Evolutionary conservation across 106 monocot species (phyloP).

Genomic region (Dendrobium nobile): DNA sequence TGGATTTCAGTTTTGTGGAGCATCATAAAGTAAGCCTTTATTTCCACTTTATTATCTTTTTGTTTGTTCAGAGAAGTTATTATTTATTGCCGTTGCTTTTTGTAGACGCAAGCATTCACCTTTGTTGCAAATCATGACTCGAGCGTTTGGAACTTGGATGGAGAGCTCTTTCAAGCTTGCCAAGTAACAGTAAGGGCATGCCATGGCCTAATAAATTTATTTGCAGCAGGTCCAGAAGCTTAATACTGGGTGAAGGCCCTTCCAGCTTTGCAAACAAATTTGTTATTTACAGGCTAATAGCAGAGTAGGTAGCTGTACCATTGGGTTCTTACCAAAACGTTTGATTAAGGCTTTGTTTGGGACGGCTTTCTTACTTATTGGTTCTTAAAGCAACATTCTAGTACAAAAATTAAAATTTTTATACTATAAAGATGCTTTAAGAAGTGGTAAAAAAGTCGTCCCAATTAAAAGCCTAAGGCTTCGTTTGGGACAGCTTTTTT

Average conservation of each 20-base stretch:
- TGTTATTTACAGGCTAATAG: too few relatives aligned
- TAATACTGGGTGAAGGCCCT: conserved; percentile 8
- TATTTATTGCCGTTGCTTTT: conserved; percentile 3
- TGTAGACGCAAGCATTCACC: conserved; percentile 67
- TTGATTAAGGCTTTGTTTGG: too few relatives aligned
- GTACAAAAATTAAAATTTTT: too few relatives aligned
- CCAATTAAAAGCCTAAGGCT: too few relatives aligned
- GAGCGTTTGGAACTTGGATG: conserved; percentile 86
- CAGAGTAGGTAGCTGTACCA: too few relatives aligned
- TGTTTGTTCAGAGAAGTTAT: not conserved
- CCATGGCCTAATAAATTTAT: conserved; percentile 73
- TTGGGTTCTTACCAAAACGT: too few relatives aligned
- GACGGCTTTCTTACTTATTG: too few relatives aligned
- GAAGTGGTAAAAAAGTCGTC: too few relatives aligned
- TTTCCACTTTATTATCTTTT: not conserved
- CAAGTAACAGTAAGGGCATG: conserved; percentile 72
- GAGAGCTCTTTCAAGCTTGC: conserved; percentile 70
- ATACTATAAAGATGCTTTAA: too few relatives aligned
- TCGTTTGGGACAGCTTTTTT: too few relatives aligned
- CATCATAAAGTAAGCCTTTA: conserved; percentile 54
- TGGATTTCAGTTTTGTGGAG: conserved; percentile 71
- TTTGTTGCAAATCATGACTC: conserved; percentile 55
- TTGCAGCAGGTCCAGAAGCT: conserved; percentile 81
- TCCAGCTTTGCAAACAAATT: not conserved
- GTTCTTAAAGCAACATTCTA: too few relatives aligned